Base-by-base conservation (phyloP, 1,139 yeast genomes). In the Hyphopichia pseudoburtonii region DNA sequence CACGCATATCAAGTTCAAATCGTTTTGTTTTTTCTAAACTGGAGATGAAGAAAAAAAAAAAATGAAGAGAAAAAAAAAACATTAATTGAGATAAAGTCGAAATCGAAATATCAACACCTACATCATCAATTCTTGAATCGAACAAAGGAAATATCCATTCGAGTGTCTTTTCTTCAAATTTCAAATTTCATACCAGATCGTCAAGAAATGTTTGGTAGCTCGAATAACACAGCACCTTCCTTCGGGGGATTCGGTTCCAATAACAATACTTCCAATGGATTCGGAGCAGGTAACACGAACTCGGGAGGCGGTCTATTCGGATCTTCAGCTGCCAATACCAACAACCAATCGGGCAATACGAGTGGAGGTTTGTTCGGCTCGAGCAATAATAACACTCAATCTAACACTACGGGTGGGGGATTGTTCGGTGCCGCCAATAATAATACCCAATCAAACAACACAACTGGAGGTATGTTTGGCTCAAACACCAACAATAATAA, bases 401-500 rank as follows among this genome's bases (percentile, higher is more conserved):
- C 30, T 38, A 42, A 26, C 14, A 11, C 44, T 28, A 38, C 46
- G 25, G 24, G 45, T 15, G 64, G 66, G 7, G 65, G 66, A 18
- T 44, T 62, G 17, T 62, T 60, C 47, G 70, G 70, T 2, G 47
- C 45, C 24, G 45, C 38, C 12, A 27, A 15, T 5, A 16, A n/a
- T 14, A 27, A 27, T 16, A n/a, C n/a, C n/a, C n/a, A n/a, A n/a
- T n/a, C n/a, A n/a, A n/a, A n/a, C n/a, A n/a, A n/a, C 3, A 16
- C 16, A 14, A 16, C 42, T 24, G 60, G 64, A 11, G 63, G 64
- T 3, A 43, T 57, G 12, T 59, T 60, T 45, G 62, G 64, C 3
- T 35, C 41, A 17, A 43, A 35, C 28, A 45, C 42, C 21, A 45
- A 44, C 28, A 29, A 35, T n/a, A 38, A 39, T 32, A 33, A 45